Evolutionary conservation across 2,329 filamentous ascomycete species (phyloP).

Genomic region (Teratosphaeria gauchensis): DNA sequence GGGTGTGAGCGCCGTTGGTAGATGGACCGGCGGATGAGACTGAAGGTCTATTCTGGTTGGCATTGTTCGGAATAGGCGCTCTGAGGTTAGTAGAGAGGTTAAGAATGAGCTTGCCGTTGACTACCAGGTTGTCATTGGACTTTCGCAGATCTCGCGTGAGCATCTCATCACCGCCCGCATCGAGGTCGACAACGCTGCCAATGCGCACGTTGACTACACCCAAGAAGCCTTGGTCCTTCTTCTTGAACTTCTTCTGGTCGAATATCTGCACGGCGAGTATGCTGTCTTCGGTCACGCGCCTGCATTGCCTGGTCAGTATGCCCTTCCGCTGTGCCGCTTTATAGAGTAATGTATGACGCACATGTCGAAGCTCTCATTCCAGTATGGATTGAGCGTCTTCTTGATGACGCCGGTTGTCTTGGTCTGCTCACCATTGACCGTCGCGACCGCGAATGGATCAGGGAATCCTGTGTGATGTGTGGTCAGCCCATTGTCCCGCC

Average conservation of each 20-base stretch:
- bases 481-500: not conserved
- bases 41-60: constrained; percentile 33
- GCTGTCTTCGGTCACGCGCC: constrained; percentile 85
- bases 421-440: constrained; percentile 94
- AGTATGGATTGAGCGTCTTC: constrained; percentile 97
- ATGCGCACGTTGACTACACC: constrained; percentile 96
- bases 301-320: constrained; percentile 30
- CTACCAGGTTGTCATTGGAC: constrained; percentile 93
- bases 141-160: constrained; percentile 95
- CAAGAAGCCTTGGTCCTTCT: constrained; percentile 98
- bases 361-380: constrained; percentile 99
- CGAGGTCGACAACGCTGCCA: constrained; percentile 86
- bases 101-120: constrained; percentile 94
- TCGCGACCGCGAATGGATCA: constrained; percentile 95
- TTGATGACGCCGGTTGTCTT: constrained; percentile 97
- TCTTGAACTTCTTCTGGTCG: constrained; percentile 99
- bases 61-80: constrained; percentile 52
- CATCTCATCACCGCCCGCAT: constrained; percentile 94
- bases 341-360: constrained; percentile 40
- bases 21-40: constrained; percentile 25
- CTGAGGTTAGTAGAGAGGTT: constrained; percentile 88
- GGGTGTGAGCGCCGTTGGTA: constrained; percentile 29
- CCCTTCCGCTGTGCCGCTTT: not conserved
- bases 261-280: constrained; percentile 98
- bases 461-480: constrained; percentile 62